Percentiles rank a stretch among this genome's conserved stretches.
Conservation (phyloP, 2,329 filamentous ascomycete genomes). For the Exophiala bonariae region DNA sequence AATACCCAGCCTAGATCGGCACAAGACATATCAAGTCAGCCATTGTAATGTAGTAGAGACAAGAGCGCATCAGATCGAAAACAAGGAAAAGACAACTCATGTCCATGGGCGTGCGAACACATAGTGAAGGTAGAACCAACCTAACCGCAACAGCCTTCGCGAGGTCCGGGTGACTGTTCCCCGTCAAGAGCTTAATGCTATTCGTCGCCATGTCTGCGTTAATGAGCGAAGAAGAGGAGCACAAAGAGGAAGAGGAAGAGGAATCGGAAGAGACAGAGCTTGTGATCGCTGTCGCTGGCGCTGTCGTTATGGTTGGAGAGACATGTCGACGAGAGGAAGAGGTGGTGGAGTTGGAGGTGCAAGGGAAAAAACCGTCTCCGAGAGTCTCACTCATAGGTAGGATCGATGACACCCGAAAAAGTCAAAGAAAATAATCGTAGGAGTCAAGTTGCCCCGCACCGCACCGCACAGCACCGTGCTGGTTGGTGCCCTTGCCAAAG, state of each 20-base stretch:
- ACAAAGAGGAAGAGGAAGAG: too few relatives aligned
- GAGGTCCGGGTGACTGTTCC: constrained; percentile 72
- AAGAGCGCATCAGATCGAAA: too few relatives aligned
- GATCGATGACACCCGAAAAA: too few relatives aligned
- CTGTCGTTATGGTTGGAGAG: constrained; percentile 24
- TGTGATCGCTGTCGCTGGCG: too few relatives aligned
- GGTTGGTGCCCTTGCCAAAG: too few relatives aligned
- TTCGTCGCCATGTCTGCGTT: constrained; percentile 63
- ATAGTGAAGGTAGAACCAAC: constrained; percentile 45
- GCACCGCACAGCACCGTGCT: too few relatives aligned
- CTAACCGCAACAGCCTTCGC: constrained; percentile 68
- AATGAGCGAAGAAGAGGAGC: constrained; percentile 5
- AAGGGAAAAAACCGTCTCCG: constrained; percentile 8
- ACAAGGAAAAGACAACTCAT: too few relatives aligned
- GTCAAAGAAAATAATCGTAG: too few relatives aligned
- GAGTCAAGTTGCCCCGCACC: too few relatives aligned
- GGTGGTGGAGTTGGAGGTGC: constrained; percentile 3
- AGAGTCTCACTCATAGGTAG: constrained; percentile 13
- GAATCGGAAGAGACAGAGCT: too few relatives aligned
- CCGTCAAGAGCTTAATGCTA: constrained; percentile 69
- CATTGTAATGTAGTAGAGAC: not conserved
- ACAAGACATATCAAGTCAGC: not conserved
- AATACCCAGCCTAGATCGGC: constrained; percentile 57
- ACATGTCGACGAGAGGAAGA: constrained; percentile 19
- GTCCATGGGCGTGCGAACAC: too few relatives aligned